Evolutionary conservation across 495 filamentous ascomycete genomes (phyloP).

Genomic region (Tuber microsphaerosporum): DNA sequence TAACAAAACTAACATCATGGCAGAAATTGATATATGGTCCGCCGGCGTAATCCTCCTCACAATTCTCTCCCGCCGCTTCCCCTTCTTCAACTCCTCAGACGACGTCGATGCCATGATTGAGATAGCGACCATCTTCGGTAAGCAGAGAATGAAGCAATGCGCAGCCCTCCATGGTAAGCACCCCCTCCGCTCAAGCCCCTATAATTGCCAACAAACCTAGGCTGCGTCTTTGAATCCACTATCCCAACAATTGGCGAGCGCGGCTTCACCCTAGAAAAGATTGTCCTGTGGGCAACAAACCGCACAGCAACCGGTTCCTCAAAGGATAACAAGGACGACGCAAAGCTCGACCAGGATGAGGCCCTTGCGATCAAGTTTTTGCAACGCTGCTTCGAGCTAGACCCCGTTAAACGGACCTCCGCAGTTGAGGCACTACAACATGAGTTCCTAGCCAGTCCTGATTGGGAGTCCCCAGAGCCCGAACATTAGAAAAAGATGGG

Average conservation of each 20-base stretch:
- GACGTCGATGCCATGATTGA: slow-evolving; percentile 96
- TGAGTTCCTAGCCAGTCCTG: slow-evolving; percentile 55
- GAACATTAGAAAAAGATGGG: background rate
- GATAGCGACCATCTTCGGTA: slow-evolving; percentile 92
- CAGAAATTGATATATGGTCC: slow-evolving; percentile 89
- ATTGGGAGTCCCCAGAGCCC: slow-evolving; percentile 1
- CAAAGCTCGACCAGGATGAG: slow-evolving; percentile 53
- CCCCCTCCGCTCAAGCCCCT: background rate
- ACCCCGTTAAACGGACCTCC: slow-evolving; percentile 63
- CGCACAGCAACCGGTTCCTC: slow-evolving; percentile 44
- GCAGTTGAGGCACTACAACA: slow-evolving; percentile 65
- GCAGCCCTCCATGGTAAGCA: slow-evolving; percentile 68
- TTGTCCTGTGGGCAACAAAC: slow-evolving; percentile 83
- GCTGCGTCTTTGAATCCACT: slow-evolving; percentile 73
- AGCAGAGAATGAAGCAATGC: slow-evolving; percentile 68
- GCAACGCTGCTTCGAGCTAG: slow-evolving; percentile 61
- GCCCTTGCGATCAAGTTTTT: slow-evolving; percentile 61
- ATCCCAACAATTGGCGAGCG: slow-evolving; percentile 80
- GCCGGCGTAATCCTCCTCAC: slow-evolving; percentile 90
- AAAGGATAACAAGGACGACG: slow-evolving; percentile 44
- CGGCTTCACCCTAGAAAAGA: slow-evolving; percentile 82
- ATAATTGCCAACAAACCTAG: slow-evolving; percentile 12
- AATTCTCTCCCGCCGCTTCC: slow-evolving; percentile 80
- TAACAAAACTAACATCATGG: slow-evolving; percentile 14
- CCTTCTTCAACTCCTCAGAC: slow-evolving; percentile 95